Evolutionary conservation across 1,139 yeast species (phyloP), one percentile per base, ranked within the genome.

Genomic region (Kodamaea suecica): DNA sequence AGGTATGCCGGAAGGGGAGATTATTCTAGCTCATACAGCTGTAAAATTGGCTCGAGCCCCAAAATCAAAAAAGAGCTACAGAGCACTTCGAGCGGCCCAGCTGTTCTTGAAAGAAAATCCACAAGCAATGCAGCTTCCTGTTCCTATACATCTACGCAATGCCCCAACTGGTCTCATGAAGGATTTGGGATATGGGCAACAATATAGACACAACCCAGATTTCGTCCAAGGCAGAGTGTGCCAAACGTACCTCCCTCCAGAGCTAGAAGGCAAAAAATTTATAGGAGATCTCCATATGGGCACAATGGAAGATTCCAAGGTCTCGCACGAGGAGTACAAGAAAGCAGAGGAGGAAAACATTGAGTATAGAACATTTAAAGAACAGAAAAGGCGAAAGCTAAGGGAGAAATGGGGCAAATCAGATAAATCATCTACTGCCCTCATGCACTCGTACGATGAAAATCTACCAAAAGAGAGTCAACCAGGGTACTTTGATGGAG

Each of bases 1-100:
- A n/a, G 99, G 99, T 0, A 72, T 92, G 75, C 99, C 99, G 0
- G 98, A 94, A 53, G 95, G 95, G 2, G 97, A 92, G 53, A 70
- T 86, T 23, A 79, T 88, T 3, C 62, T 92, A 31, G 98, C 92
- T 0, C 98, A 92, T 49, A 87, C 97, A 57, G 90, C 95, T 1
- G 88, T 84, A 21, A 84, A 88, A 46, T 64, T 92, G 19, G 95
- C 97, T 0, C 63, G 78, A 37, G 95, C 97, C 0, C 79, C 80
- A 1, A 94, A 94, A 57, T 84, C 95, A 4, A 87, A 90, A 10
- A 81, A 82, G 51, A 78, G 94, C 0, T 90, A 90, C 51, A 66
- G 88, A 38, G 95, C 92, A 0, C 79, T 87, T 66, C 71, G 80
- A 17, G 61, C 71, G 21, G 79, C 92, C 14, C 87, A 83, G 42